phyloP scores from a whole-genome alignment of 2,329 filamentous ascomycete species.

The Didymella pomorum region DNA sequence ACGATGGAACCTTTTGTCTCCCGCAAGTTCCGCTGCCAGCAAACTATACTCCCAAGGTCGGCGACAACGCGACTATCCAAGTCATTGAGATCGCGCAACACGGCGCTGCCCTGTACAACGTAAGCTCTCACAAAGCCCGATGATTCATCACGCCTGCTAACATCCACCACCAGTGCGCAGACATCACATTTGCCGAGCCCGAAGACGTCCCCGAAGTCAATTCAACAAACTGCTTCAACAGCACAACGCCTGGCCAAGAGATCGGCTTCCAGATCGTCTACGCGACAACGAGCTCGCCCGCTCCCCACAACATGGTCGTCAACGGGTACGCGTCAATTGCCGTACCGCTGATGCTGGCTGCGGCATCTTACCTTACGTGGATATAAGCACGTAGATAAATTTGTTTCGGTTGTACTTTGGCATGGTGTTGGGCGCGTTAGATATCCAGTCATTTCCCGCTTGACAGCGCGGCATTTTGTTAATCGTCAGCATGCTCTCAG shows the following conservation, averaged over 20 bases:
- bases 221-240: constrained; percentile 87
- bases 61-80: constrained; percentile 92
- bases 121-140: constrained; percentile 53
- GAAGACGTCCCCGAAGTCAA: constrained; percentile 79
- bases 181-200: constrained; percentile 88
- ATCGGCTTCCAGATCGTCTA: constrained; percentile 82
- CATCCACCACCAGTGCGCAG: constrained; percentile 74
- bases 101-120: constrained; percentile 82
- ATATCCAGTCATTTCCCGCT: constrained; percentile 32
- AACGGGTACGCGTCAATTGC: constrained; percentile 40
- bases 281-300: constrained; percentile 57
- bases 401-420: constrained; percentile 13
- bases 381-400: constrained; percentile 18
- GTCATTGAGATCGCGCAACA: constrained; percentile 84
- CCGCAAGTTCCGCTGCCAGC: constrained; percentile 86
- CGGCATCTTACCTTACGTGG: constrained; percentile 42
- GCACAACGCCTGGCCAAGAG: constrained; percentile 55
- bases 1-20: constrained; percentile 86
- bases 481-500: not conserved
- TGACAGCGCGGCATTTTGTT: constrained; percentile 9
- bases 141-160: not conserved
- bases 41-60: constrained; percentile 73
- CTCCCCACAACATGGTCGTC: constrained; percentile 33
- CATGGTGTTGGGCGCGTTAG: constrained; percentile 32
- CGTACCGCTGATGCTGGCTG: constrained; percentile 38